Percentiles rank a stretch among this genome's conserved stretches.
Evolutionary conservation across 2,329 filamentous ascomycete genomes (phyloP).

Genomic region (Bipolaris zeicola): DNA sequence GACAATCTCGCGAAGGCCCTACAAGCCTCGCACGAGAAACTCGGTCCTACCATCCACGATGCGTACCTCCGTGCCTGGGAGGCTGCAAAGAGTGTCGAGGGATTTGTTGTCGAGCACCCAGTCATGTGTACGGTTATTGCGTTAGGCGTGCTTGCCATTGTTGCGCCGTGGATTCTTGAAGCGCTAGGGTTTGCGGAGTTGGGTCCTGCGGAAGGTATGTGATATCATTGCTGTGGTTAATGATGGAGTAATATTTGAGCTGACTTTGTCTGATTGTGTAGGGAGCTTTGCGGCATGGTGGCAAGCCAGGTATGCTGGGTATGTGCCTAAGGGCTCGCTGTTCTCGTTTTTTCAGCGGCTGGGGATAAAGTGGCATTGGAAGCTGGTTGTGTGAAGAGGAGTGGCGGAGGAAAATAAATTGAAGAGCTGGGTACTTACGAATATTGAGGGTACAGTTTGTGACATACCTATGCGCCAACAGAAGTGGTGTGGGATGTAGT

Average conservation of each 20-base stretch:
- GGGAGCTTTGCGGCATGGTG: slow-evolving; percentile 50
- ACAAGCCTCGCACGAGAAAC: slow-evolving; percentile 25
- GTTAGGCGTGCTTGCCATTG: slow-evolving; percentile 35
- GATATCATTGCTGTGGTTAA: too few relatives aligned
- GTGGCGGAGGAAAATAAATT: too few relatives aligned
- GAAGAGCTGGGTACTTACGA: not conserved
- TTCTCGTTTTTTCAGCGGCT: slow-evolving; percentile 53
- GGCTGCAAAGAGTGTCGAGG: slow-evolving; percentile 28
- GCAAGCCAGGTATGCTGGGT: slow-evolving; percentile 48
- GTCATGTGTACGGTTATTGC: slow-evolving; percentile 38
- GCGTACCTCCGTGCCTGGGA: slow-evolving; percentile 34
- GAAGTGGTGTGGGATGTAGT: not conserved
- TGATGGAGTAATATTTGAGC: not conserved
- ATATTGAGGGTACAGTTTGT: not conserved
- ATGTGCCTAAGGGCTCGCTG: slow-evolving; percentile 50
- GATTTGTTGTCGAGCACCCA: slow-evolving; percentile 40
- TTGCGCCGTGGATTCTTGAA: slow-evolving; percentile 38
- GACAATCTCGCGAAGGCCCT: slow-evolving; percentile 34
- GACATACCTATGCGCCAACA: not conserved
- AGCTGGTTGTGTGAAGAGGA: not conserved
- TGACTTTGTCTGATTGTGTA: slow-evolving; percentile 7
- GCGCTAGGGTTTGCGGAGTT: slow-evolving; percentile 42
- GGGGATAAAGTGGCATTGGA: slow-evolving; percentile 48
- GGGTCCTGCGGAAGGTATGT: slow-evolving; percentile 38
- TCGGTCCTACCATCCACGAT: slow-evolving; percentile 28